Evolutionary conservation across 208 protist genomes (phyloP), one percentile per base, ranked within the genome.

Genomic region (Leishmania guyanensis): DNA sequence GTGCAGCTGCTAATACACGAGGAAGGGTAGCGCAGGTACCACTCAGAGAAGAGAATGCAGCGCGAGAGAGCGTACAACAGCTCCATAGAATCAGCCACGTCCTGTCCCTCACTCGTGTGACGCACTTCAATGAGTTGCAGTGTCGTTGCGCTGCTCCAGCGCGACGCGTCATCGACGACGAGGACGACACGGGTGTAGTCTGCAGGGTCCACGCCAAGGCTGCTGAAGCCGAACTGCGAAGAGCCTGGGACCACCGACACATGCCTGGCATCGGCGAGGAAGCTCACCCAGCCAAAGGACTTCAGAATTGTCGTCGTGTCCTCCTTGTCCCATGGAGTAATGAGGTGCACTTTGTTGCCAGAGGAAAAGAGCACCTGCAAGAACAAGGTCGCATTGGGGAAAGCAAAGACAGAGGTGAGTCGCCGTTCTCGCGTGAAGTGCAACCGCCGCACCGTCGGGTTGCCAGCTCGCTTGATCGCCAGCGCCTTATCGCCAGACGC

Each of bases 61-160:
- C 77, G 82, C 10, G 88, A 94, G 43, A 95, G 86, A 26, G 90
- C 92, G 76, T 90, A 86, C 6, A 97, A 79, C 10, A 97, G 87
- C 62, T 92, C 89, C 82, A 94, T 89, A 14, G 93, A 96, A 39
- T 72, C 58, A 9, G 78, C 51, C 46, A 58, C 65, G 26, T 50
- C 75, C 8, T 29, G 14, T 22, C 58, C 75, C 12, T 84, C 79
- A 10, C 16, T 48, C 8, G 75, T 65, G 77, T 97, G 91, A 26
- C 76, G 26, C 39, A 94, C 91, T 29, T 87, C 82, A 0, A 95
- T 77, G 50, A 91, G 66, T 75, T 94, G 90, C 60, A 88, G 69
- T 39, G 71, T 53, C 50, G 94, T 74, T 16, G 79, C 65, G n/a
- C 65, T 54, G 77, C 87, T 70, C 92, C 93, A 97, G 10, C 64